These are phyloP conservation scores for Pseudohyphozyma bogoriensis DNA, from an alignment of 768 basidiomycete genomes.

Conservation along the genomic window DNA sequence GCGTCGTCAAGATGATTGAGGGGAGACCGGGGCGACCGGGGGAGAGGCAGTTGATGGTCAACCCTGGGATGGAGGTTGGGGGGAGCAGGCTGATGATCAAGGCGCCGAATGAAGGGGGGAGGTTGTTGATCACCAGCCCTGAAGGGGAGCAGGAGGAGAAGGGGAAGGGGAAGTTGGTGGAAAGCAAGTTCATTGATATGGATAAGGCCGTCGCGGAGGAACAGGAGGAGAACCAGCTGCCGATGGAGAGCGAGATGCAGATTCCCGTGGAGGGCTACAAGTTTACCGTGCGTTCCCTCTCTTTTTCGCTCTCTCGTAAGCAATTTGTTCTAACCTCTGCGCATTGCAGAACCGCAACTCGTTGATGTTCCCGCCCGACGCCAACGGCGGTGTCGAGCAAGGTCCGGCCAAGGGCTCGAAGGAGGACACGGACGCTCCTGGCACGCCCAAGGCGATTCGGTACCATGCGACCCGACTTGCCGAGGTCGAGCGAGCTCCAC, in stretches of 20 bases:
- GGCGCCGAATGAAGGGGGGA: conserved; percentile 42
- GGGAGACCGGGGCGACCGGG: conserved; percentile 31
- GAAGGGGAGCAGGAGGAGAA: conserved; percentile 21
- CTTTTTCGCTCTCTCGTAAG: conserved; percentile 2
- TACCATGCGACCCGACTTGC: conserved; percentile 71
- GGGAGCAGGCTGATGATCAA: conserved; percentile 53
- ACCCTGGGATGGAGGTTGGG: conserved; percentile 14
- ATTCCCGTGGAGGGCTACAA: conserved; percentile 29
- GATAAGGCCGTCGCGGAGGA: conserved; percentile 29
- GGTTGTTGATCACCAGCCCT: conserved; percentile 45
- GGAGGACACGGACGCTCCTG: conserved; percentile 28
- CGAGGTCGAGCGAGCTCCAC: conserved; percentile 42
- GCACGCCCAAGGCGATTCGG: conserved; percentile 54
- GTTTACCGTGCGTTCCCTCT: conserved; percentile 29
- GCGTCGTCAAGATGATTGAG: conserved; percentile 30
- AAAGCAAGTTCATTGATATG: conserved; percentile 30
- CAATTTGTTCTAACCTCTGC: not conserved
- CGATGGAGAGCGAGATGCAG: conserved; percentile 8
- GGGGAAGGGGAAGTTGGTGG: conserved; percentile 8
- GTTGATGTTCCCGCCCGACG: conserved; percentile 90
- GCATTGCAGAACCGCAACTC: conserved; percentile 69
- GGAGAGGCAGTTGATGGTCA: conserved; percentile 24
- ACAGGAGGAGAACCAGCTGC: conserved; percentile 6
- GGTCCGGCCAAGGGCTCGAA: conserved; percentile 11
- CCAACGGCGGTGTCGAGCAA: conserved; percentile 46